Conservation (phyloP, 257 asterid species). For the Salvia miltiorrhiza region DNA sequence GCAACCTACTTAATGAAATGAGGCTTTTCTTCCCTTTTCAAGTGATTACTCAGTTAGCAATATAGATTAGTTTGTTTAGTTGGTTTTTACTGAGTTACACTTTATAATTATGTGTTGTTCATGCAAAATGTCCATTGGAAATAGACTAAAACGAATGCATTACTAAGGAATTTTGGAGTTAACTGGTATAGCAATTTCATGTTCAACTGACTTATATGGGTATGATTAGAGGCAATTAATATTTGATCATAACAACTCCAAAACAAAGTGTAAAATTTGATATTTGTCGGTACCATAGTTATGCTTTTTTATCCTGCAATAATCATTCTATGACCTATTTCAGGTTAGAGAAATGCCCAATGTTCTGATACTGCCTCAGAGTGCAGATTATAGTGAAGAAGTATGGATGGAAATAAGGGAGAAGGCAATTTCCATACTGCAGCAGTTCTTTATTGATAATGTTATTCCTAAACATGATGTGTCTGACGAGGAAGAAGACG, state of each 20-base stretch:
- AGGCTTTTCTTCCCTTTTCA: background rate
- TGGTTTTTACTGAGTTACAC: background rate
- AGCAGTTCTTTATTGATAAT: constrained; percentile 72
- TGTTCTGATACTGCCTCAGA: constrained; percentile 94
- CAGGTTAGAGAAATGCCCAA: constrained; percentile 99
- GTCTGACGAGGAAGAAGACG: constrained; percentile 77
- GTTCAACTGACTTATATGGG: background rate
- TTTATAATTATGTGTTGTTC: background rate
- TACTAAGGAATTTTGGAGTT: background rate
- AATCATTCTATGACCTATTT: constrained; percentile 21
- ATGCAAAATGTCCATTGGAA: background rate
- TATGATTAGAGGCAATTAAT: background rate
- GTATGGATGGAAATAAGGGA: constrained; percentile 99
- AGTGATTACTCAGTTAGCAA: background rate
- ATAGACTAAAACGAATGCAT: background rate
- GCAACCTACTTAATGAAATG: background rate
- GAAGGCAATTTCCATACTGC: constrained; percentile 73
- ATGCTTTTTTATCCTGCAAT: background rate
- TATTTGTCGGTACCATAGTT: background rate
- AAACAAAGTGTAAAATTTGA: background rate
- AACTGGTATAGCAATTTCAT: no score
- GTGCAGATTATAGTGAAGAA: constrained; percentile 99
- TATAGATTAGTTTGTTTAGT: background rate
- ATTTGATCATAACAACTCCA: background rate
- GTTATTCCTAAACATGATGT: constrained; percentile 68